Percentiles rank a stretch among this genome's conserved stretches.
Conservation (phyloP, 1,284 basidiomycete genomes). For the Somion occarium region DNA sequence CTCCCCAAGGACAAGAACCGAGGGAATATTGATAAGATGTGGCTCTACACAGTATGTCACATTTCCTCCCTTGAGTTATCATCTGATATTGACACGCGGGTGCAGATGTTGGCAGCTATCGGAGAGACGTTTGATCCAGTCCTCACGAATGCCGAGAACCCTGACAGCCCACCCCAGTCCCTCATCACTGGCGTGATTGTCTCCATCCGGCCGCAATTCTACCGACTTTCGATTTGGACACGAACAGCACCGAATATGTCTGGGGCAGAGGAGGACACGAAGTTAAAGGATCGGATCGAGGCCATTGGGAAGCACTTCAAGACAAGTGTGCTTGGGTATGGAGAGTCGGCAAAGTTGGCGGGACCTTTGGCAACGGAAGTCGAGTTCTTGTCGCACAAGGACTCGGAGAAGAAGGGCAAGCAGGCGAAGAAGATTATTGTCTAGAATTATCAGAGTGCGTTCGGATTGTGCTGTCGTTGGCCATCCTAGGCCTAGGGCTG, state of each 20-base stretch:
- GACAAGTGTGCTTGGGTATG: constrained; percentile 80
- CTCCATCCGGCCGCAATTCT: constrained; percentile 92
- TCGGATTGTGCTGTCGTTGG: constrained; percentile 7
- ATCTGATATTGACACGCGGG: not conserved
- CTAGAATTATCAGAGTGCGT: constrained; percentile 31
- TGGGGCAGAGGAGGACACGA: constrained; percentile 33
- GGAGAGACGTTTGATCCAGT: constrained; percentile 94
- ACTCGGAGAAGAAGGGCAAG: constrained; percentile 94
- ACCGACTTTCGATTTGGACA: constrained; percentile 97
- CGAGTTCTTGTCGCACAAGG: constrained; percentile 92
- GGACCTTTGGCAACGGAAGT: constrained; percentile 89
- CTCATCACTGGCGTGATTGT: constrained; percentile 95
- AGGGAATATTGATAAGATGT: constrained; percentile 85
- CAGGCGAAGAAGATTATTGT: constrained; percentile 74
- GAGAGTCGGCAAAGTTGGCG: constrained; percentile 68
- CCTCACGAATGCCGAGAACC: constrained; percentile 35
- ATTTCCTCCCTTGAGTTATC: not conserved
- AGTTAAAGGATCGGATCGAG: constrained; percentile 51
- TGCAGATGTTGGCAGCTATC: constrained; percentile 94
- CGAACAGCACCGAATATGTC: constrained; percentile 61
- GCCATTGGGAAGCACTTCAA: constrained; percentile 86
- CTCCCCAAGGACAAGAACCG: constrained; percentile 94
- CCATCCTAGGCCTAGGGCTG: not conserved
- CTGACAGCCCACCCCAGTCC: constrained; percentile 49
- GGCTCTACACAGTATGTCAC: constrained; percentile 87